These are phyloP conservation scores for Aspergillus sp. DNA, from an alignment of 2,329 filamentous ascomycete genomes.

Conservation along the genomic window DNA sequence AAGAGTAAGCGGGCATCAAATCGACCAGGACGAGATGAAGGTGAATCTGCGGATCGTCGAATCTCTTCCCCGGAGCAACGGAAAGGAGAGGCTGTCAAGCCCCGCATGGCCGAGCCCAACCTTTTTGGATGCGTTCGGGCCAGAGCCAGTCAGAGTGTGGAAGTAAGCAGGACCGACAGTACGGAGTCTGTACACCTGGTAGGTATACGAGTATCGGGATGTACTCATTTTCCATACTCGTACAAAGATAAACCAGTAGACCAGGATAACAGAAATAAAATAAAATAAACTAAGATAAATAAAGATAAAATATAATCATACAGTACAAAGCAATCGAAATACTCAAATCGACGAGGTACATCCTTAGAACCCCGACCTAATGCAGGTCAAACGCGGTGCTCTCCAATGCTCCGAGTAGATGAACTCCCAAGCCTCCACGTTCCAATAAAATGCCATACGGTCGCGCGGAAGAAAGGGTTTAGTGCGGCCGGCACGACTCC, in stretches of 20 bases:
- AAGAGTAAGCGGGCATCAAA: too few species aligned
- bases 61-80: slow-evolving; percentile 35
- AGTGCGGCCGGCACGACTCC: neutral
- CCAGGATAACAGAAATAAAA: neutral
- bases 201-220: too few species aligned
- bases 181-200: too few species aligned
- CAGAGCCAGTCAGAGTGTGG: neutral
- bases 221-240: too few species aligned
- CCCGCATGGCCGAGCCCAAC: slow-evolving; percentile 35
- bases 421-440: neutral
- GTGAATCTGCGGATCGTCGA: slow-evolving; percentile 4
- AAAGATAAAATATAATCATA: too few species aligned
- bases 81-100: slow-evolving; percentile 27
- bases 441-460: slow-evolving; percentile 2
- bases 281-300: neutral
- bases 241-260: neutral
- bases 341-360: too few species aligned
- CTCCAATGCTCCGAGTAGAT: neutral
- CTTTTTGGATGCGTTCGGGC: slow-evolving; percentile 14
- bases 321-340: too few species aligned
- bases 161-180: too few species aligned
- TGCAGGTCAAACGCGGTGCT: neutral
- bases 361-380: neutral
- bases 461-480: slow-evolving; percentile 5
- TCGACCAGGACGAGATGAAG: neutral